Base-by-base conservation (phyloP, 225 moss, liverwort and hornwort genomes). In the Pseudisothecium myosuroides region DNA sequence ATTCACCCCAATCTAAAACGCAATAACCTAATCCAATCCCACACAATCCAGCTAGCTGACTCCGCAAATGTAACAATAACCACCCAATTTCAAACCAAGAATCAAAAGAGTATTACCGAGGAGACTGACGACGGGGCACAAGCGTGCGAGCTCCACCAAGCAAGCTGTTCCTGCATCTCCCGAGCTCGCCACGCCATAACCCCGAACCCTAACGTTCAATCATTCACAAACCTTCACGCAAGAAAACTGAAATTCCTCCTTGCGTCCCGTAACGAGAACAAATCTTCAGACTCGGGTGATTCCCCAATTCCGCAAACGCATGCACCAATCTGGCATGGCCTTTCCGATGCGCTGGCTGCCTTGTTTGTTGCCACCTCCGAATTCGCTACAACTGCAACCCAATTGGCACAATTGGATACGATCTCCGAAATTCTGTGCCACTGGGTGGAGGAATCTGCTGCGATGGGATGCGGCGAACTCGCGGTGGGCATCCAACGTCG, bases 111-210 rank as follows among this genome's bases (percentile, higher is more conserved):
- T 11, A 24, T 37, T 90, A 90, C 93, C 86, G 60, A 72, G 79
- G 60, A 79, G 43, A 24, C 17, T 80, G 80, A 67, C 27, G 87
- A 83, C 81, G 84, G 7, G 83, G 43, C 12, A 65, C 58, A 45
- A 39, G 23, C 21, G 52, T 20, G 11, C 39, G 78, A 84, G 87
- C 76, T 60, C 78, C 81, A 11, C 78, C 81, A 11, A 79, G 39
- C n/a, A 74, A 50, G 12, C 78, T 66, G 68, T 62, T 92, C 86
- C 86, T 83, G 86, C 90, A 90, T 64, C 82, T 49, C 89, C 90
- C 89, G 86, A 88, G 92, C 90, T 87, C 93, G 91, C 88, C 93
- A 91, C 58, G 84, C 93, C 93, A 93, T 91, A 54, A 12, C 62
- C 31, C 88, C 64, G 31, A 88, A 89, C 86, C 89, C 89, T 86